Evolutionary conservation across 148 eudicot species (phyloP), one percentile per base, ranked within the genome.

Genomic region (Cornus suecica): DNA sequence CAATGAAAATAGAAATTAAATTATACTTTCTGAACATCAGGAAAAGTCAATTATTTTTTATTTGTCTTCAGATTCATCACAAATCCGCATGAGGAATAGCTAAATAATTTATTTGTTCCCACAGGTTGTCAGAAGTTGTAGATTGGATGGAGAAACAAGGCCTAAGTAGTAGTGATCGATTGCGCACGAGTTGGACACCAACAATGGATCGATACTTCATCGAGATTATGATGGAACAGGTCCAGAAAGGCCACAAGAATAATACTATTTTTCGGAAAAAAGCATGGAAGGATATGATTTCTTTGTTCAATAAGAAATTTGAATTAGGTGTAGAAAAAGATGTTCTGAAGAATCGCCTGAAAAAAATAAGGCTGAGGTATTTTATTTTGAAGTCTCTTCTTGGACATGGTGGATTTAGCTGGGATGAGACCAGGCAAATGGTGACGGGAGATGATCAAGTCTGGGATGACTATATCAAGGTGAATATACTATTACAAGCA

Each of bases 391-490:
- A 58, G 62, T 18, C 25, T 58, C 62, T 58, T n/a, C 62, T 58
- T 58, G 62, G n/a, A 18, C 25, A 58, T 58, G 62, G 62, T 58
- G 25, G 15, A 6, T 58, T 58, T n/a, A 3, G 25, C 62, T 58
- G 62, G 62, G 62, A 58, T n/a, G 62, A 58, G 62, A 58, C 62
- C 23, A 58, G 62, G 62, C 62, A 58, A 58, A 58, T 58, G 62
- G 24, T 58, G 23, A 58, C 62, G 20, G 62, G 24, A 6, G 62
- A 58, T 58, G 62, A 58, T n/a, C 62, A 58, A 14, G 62, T 58
- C 20, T 58, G 62, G 62, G 62, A 58, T 58, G 62, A 58, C n/a
- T 58, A 58, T 58, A n/a, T 58, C 62, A 58, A 58, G 62, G 62
- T 58, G 23, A 58, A 5, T 58, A 20, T 52, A 52, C 22, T 58